Conservation (phyloP, 1,139 yeast species). For the Debaryomyces psychrophilus region DNA sequence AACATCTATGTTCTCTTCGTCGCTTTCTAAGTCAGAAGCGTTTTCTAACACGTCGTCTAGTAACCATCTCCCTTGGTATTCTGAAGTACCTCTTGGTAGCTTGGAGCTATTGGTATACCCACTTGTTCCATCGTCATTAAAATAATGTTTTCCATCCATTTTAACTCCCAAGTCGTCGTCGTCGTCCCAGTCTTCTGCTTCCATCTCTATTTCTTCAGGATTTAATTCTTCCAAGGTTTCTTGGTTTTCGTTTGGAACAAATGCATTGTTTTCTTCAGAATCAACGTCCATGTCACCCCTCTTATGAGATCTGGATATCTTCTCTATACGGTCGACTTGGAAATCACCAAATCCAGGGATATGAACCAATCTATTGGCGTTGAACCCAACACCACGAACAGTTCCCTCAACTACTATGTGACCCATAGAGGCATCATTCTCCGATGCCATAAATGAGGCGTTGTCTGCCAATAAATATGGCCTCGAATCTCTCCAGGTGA, state of each 20-base stretch:
- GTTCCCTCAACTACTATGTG: constrained; percentile 72
- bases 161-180: constrained; percentile 61
- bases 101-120: constrained; percentile 36
- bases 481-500: constrained; percentile 90
- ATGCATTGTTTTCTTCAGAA: constrained; percentile 31
- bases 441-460: constrained; percentile 45
- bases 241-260: constrained; percentile 54
- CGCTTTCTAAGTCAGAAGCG: constrained; percentile 58
- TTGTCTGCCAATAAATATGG: constrained; percentile 83
- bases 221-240: constrained; percentile 72
- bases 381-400: constrained; percentile 84
- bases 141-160: constrained; percentile 70
- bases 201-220: constrained; percentile 61
- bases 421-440: constrained; percentile 32
- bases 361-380: constrained; percentile 76
- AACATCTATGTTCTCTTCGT: constrained; percentile 41
- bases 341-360: constrained; percentile 91
- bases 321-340: constrained; percentile 71
- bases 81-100: constrained; percentile 88
- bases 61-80: constrained; percentile 93
- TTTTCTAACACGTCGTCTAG: constrained; percentile 57
- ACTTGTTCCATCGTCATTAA: constrained; percentile 44
- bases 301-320: constrained; percentile 25
- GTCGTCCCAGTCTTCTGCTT: constrained; percentile 45
- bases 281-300: constrained; percentile 25